Conservation (phyloP, 768 basidiomycete genomes). For the Pleurotus djamor region DNA sequence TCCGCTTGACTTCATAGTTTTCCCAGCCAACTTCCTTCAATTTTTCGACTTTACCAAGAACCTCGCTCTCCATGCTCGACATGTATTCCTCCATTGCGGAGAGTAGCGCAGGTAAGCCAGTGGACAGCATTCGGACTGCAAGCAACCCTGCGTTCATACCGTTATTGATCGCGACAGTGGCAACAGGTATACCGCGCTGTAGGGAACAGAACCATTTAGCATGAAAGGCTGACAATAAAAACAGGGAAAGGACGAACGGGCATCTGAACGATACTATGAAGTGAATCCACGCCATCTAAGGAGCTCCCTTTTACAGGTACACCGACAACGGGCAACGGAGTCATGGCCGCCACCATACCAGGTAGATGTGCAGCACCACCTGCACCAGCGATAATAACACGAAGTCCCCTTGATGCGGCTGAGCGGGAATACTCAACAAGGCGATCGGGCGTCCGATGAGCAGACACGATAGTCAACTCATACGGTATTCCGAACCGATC, state of each 20-base stretch:
- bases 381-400: slow-evolving; percentile 89
- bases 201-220: slow-evolving; percentile 7
- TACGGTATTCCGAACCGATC: slow-evolving; percentile 83
- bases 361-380: slow-evolving; percentile 99
- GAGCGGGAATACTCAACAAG: slow-evolving; percentile 79
- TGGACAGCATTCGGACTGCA: slow-evolving; percentile 85
- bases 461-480: slow-evolving; percentile 94
- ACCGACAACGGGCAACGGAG: slow-evolving; percentile 87
- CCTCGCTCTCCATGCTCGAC: slow-evolving; percentile 66
- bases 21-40: slow-evolving; percentile 87
- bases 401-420: slow-evolving; percentile 64
- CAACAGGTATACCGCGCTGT: slow-evolving; percentile 94
- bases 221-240: background rate
- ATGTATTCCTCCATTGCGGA: slow-evolving; percentile 75
- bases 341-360: slow-evolving; percentile 98
- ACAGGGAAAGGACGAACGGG: slow-evolving; percentile 61
- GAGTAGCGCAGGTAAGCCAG: slow-evolving; percentile 65
- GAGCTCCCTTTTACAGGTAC: slow-evolving; percentile 96
- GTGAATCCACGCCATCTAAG: slow-evolving; percentile 94
- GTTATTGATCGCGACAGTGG: slow-evolving; percentile 97
- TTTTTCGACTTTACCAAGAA: slow-evolving; percentile 74
- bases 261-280: slow-evolving; percentile 99
- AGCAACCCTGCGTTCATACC: slow-evolving; percentile 91
- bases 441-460: slow-evolving; percentile 90
- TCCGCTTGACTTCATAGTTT: slow-evolving; percentile 54